phyloP scores from a whole-genome alignment of 345 rosid genomes.

The Eucalyptus dawsonii region DNA sequence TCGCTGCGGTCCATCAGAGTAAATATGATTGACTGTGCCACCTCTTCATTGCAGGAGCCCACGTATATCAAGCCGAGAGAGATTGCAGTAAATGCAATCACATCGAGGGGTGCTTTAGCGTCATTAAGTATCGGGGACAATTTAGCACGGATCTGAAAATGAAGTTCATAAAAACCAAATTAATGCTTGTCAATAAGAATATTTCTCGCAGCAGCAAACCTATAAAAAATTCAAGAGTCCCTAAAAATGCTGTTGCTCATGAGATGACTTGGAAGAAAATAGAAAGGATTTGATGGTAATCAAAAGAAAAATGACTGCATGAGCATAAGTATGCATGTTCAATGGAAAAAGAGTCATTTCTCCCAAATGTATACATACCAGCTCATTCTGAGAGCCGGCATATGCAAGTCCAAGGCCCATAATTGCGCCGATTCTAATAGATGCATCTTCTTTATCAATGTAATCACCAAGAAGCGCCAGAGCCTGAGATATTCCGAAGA shows the following conservation, averaged over 20 bases:
- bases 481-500: conserved; percentile 40
- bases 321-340: not conserved
- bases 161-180: not conserved
- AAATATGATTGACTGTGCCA: conserved; percentile 83
- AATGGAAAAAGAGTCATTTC: not conserved
- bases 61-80: conserved; percentile 86
- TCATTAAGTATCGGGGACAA: conserved; percentile 64
- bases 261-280: not conserved
- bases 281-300: not conserved
- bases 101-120: conserved; percentile 68
- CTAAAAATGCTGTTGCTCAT: not conserved
- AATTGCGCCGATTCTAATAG: conserved; percentile 80
- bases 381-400: conserved; percentile 70
- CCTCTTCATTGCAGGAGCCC: conserved; percentile 94
- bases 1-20: conserved; percentile 80
- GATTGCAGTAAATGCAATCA: conserved; percentile 77
- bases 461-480: conserved; percentile 74
- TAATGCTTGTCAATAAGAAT: not conserved
- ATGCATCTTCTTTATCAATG: conserved; percentile 62
- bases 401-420: conserved; percentile 95
- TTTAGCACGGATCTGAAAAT: conserved; percentile 42
- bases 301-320: not conserved
- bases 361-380: not conserved
- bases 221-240: not conserved
- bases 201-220: not conserved